These are phyloP conservation scores for Zygosaccharomyces gambellarensis DNA, from an alignment of 805 yeast genomes.

Conservation along the genomic window DNA sequence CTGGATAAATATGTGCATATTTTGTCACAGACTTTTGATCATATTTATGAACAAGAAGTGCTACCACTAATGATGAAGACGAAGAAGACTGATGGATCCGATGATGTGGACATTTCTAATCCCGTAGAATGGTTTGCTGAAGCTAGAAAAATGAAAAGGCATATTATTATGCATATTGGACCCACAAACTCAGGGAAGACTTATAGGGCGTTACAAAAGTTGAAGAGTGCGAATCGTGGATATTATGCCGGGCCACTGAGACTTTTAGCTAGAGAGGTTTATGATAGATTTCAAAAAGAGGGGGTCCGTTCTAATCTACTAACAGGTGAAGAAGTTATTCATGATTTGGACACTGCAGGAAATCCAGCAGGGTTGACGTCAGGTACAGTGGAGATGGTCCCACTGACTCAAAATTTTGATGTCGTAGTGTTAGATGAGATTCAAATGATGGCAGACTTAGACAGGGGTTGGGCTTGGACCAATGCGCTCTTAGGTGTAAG, in stretches of 20 bases:
- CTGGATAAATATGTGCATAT: slow-evolving; percentile 16
- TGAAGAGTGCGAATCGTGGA: slow-evolving; percentile 65
- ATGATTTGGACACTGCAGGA: slow-evolving; percentile 64
- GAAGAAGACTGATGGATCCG: slow-evolving; percentile 11
- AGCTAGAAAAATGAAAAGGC: slow-evolving; percentile 74
- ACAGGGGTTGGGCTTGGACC: slow-evolving; percentile 93
- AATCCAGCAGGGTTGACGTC: slow-evolving; percentile 69
- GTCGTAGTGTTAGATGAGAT: slow-evolving; percentile 92
- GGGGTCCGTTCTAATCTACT: slow-evolving; percentile 72
- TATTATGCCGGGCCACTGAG: slow-evolving; percentile 94
- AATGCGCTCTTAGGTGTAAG: slow-evolving; percentile 80
- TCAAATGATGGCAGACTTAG: slow-evolving; percentile 81
- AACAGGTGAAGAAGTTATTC: slow-evolving; percentile 93
- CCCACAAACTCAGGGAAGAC: slow-evolving; percentile 98
- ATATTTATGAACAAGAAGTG: slow-evolving; percentile 25
- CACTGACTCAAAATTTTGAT: slow-evolving; percentile 63
- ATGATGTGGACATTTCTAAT: slow-evolving; percentile 43
- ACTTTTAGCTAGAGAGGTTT: slow-evolving; percentile 84
- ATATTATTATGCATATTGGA: slow-evolving; percentile 88
- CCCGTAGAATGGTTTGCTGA: slow-evolving; percentile 82
- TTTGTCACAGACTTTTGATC: slow-evolving; percentile 16
- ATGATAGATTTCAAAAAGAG: slow-evolving; percentile 66
- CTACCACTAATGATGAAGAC: slow-evolving; percentile 20
- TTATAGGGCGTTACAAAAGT: slow-evolving; percentile 66
- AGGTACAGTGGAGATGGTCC: slow-evolving; percentile 92